Percentiles rank a stretch among this genome's conserved stretches.
Conservation (phyloP, 495 filamentous ascomycete genomes). For the Durotheca rogersii region DNA sequence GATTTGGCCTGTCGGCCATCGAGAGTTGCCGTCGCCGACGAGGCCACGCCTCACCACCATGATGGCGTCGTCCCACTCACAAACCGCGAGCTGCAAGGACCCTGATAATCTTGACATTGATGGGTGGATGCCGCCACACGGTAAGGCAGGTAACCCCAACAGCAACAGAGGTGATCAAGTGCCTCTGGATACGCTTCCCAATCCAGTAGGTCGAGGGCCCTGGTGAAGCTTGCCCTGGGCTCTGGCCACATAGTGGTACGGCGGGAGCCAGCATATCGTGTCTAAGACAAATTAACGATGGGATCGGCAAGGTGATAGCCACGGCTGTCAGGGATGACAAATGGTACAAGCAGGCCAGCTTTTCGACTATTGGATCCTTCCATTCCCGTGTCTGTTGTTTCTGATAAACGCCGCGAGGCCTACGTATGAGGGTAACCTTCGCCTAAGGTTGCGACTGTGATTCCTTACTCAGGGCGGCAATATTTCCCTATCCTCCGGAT, state of each 20-base stretch:
- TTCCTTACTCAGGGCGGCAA: constrained; percentile 38
- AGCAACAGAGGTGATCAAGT: no score
- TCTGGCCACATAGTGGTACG: constrained; percentile 11
- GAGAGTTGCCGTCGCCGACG: constrained; percentile 4
- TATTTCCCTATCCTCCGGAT: constrained; percentile 35
- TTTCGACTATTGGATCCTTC: constrained; percentile 29
- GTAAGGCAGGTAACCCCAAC: constrained; percentile 4
- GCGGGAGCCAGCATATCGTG: constrained; percentile 14
- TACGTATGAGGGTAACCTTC: constrained; percentile 19
- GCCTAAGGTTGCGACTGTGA: constrained; percentile 33
- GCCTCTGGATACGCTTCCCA: constrained; percentile 9
- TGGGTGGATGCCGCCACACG: constrained; percentile 1
- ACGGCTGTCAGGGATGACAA: constrained; percentile 33
- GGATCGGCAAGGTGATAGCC: constrained; percentile 21
- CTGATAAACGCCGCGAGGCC: constrained; percentile 29
- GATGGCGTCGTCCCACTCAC: constrained; percentile 11
- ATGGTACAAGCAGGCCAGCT: constrained; percentile 13
- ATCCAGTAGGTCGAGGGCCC: constrained; percentile 20
- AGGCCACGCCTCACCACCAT: constrained; percentile 16
- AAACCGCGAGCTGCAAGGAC: constrained; percentile 17
- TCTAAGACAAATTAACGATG: constrained; percentile 32
- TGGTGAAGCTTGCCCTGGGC: constrained; percentile 24
- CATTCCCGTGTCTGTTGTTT: constrained; percentile 27
- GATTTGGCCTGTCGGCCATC: neutral
- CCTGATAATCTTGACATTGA: constrained; percentile 18